Evolutionary conservation across 1,284 basidiomycete genomes (phyloP).

Genomic region (Melampsora americana): DNA sequence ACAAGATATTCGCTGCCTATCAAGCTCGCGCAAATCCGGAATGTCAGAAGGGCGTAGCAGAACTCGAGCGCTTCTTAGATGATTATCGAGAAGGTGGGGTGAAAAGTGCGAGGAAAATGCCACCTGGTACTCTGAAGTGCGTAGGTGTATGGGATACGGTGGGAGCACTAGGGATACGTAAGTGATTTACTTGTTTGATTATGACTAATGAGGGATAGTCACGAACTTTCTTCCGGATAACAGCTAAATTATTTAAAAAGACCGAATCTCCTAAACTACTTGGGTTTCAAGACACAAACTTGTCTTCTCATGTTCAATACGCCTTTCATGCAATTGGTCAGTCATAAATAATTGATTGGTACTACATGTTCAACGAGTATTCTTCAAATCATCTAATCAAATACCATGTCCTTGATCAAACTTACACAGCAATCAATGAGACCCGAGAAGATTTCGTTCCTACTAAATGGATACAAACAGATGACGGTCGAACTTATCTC

Average conservation of each 20-base stretch:
- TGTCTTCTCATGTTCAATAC: constrained; percentile 50
- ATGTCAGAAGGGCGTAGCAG: constrained; percentile 10
- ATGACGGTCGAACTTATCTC: constrained; percentile 18
- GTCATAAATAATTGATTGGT: background rate
- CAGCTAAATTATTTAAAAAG: background rate
- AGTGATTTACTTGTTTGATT: background rate
- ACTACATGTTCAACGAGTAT: background rate
- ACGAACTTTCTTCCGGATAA: background rate
- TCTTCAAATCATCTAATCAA: background rate
- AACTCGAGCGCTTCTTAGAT: constrained; percentile 32
- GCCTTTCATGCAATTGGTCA: constrained; percentile 51
- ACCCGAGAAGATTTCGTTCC: constrained; percentile 51
- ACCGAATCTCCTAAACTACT: constrained; percentile 46
- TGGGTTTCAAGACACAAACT: constrained; percentile 51
- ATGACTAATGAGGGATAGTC: background rate
- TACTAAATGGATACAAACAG: constrained; percentile 49
- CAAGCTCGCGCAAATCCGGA: constrained; percentile 32
- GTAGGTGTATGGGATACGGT: constrained; percentile 43
- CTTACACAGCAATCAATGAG: constrained; percentile 47
- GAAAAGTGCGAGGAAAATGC: constrained; percentile 19
- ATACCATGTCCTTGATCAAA: background rate
- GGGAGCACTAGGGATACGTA: constrained; percentile 37
- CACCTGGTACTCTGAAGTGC: constrained; percentile 30
- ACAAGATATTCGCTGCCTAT: constrained; percentile 39
- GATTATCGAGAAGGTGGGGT: constrained; percentile 32